These are phyloP conservation scores for Mortierella sp. DNA, from an alignment of 371 early-diverging fungal genomes.

Conservation along the genomic window DNA sequence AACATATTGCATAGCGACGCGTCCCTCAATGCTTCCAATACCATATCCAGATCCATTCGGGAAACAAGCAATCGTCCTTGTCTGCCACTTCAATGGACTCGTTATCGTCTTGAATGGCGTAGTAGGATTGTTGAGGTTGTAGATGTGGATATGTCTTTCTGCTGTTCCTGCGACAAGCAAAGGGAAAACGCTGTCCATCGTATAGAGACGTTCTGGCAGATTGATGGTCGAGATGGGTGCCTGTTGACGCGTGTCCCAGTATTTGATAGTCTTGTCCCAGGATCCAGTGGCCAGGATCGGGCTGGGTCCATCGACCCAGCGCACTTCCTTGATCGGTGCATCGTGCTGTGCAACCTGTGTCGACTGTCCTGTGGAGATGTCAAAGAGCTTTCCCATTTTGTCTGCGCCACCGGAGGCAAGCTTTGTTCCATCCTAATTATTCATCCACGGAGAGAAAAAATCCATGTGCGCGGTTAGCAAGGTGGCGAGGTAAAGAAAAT, in stretches of 20 bases:
- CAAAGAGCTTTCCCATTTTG: slow-evolving; percentile 74
- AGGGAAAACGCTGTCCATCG: slow-evolving; percentile 81
- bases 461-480: not conserved
- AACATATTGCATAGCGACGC: slow-evolving; percentile 92
- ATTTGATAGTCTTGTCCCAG: slow-evolving; percentile 91
- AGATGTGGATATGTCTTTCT: slow-evolving; percentile 76
- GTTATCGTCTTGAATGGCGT: slow-evolving; percentile 67
- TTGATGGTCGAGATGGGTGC: slow-evolving; percentile 69
- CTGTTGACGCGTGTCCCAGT: slow-evolving; percentile 85
- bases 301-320: slow-evolving; percentile 67
- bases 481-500: slow-evolving; percentile 5
- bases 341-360: slow-evolving; percentile 77
- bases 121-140: slow-evolving; percentile 79
- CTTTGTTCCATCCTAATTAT: slow-evolving; percentile 86
- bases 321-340: slow-evolving; percentile 71
- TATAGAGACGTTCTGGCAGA: slow-evolving; percentile 83
- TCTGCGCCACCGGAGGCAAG: slow-evolving; percentile 85
- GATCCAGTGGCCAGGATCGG: slow-evolving; percentile 84
- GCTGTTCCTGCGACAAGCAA: slow-evolving; percentile 84
- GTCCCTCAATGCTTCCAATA: slow-evolving; percentile 94
- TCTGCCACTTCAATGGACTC: slow-evolving; percentile 84
- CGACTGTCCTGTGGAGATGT: slow-evolving; percentile 69
- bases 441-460: no score
- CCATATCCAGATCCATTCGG: slow-evolving; percentile 85
- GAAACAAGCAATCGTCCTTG: slow-evolving; percentile 73